These are phyloP conservation scores for Setomelanomma holmii DNA, from an alignment of 2,329 filamentous ascomycete species.

Conservation along the genomic window DNA sequence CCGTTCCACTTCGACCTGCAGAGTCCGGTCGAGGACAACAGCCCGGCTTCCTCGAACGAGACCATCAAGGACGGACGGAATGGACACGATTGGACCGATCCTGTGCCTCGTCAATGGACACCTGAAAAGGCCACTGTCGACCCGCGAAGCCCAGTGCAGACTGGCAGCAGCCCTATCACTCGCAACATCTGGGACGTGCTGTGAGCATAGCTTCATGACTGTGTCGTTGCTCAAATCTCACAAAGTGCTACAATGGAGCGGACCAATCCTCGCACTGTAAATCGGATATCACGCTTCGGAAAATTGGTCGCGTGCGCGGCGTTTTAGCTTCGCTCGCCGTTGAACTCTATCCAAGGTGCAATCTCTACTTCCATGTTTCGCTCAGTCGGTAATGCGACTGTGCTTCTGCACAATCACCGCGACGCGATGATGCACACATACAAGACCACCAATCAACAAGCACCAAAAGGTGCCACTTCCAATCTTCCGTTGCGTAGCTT, in stretches of 20 bases:
- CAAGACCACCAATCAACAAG: too few relatives aligned
- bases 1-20: slow-evolving; percentile 47
- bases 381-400: neutral
- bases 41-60: slow-evolving; percentile 42
- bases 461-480: too few relatives aligned
- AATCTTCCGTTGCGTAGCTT: too few relatives aligned
- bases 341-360: neutral
- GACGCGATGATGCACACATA: too few relatives aligned
- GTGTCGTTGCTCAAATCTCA: too few relatives aligned
- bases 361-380: neutral
- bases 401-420: too few relatives aligned
- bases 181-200: slow-evolving; percentile 80
- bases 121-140: slow-evolving; percentile 68
- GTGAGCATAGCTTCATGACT: slow-evolving; percentile 60
- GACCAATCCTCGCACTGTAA: neutral
- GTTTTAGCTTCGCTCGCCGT: neutral
- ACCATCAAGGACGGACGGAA: slow-evolving; percentile 40
- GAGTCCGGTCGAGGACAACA: slow-evolving; percentile 31
- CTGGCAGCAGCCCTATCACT: slow-evolving; percentile 76
- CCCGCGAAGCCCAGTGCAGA: slow-evolving; percentile 76
- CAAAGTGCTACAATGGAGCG: too few relatives aligned
- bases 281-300: neutral
- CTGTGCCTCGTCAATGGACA: slow-evolving; percentile 46
- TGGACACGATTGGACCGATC: slow-evolving; percentile 35
- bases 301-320: neutral